Percentiles rank a stretch among this genome's conserved stretches.
phyloP scores from a whole-genome alignment of 2,329 filamentous ascomycete species.

The Diplodia intermedia region DNA sequence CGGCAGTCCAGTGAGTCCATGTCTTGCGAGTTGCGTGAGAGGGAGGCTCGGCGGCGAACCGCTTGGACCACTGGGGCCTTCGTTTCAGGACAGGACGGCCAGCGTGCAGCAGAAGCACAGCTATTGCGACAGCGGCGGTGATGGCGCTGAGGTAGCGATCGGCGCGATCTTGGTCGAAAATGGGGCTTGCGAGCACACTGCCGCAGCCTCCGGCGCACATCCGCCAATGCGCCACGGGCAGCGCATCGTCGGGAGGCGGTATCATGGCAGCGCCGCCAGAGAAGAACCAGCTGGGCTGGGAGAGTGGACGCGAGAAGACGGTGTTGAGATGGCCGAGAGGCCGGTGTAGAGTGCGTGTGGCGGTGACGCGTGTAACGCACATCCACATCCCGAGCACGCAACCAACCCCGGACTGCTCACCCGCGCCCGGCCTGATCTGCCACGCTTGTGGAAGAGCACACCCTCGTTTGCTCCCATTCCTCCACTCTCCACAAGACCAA shows the following conservation, averaged over 20 bases:
- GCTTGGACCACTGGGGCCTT: conserved; percentile 21
- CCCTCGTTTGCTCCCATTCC: background rate
- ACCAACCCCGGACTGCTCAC: background rate
- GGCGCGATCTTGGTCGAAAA: background rate
- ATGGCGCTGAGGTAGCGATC: conserved; percentile 16
- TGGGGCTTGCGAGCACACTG: background rate
- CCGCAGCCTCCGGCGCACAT: background rate
- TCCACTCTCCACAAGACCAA: background rate
- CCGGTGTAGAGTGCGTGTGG: conserved; percentile 1
- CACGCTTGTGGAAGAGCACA: background rate
- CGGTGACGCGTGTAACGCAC: conserved; percentile 27
- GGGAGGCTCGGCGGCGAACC: conserved; percentile 20
- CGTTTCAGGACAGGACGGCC: background rate
- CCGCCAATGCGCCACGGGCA: conserved; percentile 15
- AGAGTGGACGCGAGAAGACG: background rate
- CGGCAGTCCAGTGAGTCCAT: conserved; percentile 28
- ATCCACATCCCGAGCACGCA: conserved; percentile 21
- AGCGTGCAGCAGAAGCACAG: conserved; percentile 6
- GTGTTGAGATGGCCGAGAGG: background rate
- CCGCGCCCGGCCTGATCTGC: background rate
- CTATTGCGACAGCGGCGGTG: conserved; percentile 3
- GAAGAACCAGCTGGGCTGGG: background rate
- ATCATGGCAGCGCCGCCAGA: conserved; percentile 2
- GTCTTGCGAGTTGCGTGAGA: conserved; percentile 4
- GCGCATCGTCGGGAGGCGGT: conserved; percentile 16